A percentile compares a stretch with the other conserved stretches of the same genome.
phyloP scores from a whole-genome alignment of 345 rosid genomes.

The Brassica nigra region DNA sequence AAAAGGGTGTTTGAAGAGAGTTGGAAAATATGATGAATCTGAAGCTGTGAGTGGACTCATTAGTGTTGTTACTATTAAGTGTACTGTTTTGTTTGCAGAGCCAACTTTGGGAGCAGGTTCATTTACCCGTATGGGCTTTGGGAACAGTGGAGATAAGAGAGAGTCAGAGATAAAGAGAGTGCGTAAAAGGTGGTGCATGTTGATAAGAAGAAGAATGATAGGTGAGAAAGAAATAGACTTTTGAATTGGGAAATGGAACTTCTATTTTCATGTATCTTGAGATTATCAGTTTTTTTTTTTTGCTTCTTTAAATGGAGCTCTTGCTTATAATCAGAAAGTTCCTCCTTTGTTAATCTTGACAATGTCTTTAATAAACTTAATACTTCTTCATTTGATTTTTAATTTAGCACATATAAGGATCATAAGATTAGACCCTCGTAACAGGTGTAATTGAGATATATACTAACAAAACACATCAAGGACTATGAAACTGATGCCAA shows the following conservation, averaged over 20 bases:
- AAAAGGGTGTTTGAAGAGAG: slow-evolving; percentile 36
- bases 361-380: slow-evolving; percentile 5
- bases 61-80: slow-evolving; percentile 42
- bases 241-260: slow-evolving; percentile 48
- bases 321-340: slow-evolving; percentile 9
- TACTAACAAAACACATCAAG: neutral
- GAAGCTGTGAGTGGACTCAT: slow-evolving; percentile 41
- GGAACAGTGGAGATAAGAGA: slow-evolving; percentile 67
- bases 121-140: slow-evolving; percentile 66
- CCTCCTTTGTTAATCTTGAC: neutral
- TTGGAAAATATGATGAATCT: slow-evolving; percentile 59
- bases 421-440: neutral
- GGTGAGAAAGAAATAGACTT: slow-evolving; percentile 47
- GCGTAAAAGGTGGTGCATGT: slow-evolving; percentile 45
- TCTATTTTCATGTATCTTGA: slow-evolving; percentile 12
- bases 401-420: neutral
- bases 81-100: slow-evolving; percentile 44
- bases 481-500: slow-evolving; percentile 12
- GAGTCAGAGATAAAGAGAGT: slow-evolving; percentile 44
- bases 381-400: neutral
- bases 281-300: slow-evolving; percentile 21
- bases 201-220: slow-evolving; percentile 43
- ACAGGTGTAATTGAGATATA: neutral
- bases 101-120: slow-evolving; percentile 45
- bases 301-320: slow-evolving; percentile 7